Evolutionary conservation across 2,329 filamentous ascomycete genomes (phyloP), one percentile per base, ranked within the genome.

Genomic region (Aspergillus sp.): DNA sequence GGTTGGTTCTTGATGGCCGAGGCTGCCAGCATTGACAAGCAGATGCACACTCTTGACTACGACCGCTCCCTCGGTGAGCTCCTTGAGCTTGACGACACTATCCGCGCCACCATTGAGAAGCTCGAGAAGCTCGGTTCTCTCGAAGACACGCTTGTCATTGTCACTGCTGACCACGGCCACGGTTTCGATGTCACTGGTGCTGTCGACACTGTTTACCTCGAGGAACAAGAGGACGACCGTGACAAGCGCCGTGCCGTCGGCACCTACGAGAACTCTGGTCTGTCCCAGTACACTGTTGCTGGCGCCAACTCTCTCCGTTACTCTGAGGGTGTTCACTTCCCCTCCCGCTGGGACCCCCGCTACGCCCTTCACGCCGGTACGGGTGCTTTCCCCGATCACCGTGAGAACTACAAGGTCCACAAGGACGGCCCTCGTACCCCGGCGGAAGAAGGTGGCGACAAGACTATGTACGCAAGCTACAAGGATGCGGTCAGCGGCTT

Each of bases 1-100:
- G 91, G 91, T 6, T 96, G 89, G 83, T 91, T 95, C 81, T 82
- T 96, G 69, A 95, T 96, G 90, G 87, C 87, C 12, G 91, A 96
- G 74, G 91, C 88, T 25, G 91, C 91, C 15, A 90, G 87, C 2
- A 90, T 96, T 65, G 91, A 95, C 77, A 96, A 96, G 82, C 88
- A 91, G 82, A 95, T 96, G 90, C 91, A 96, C 77, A 73, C 80
- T 2, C 83, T 95, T 19, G 91, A 95, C 77, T 95, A 95, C 72
- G 90, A 95, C 76, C 89, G 91, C 54, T 89, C 91, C 1, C 85
- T 96, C 0, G 91, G 89, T 55, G 91, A 96, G 66, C 85, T 96
- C 1, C 84, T 96, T 41, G 91, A 96, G 77, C 83, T 96, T 35
- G 90, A 96, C 69, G 90, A 96, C 75, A 92, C 91, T 4, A 79